Evolutionary conservation across 2,329 filamentous ascomycete species (phyloP).

Genomic region (Pseudofabraea citricarpa): DNA sequence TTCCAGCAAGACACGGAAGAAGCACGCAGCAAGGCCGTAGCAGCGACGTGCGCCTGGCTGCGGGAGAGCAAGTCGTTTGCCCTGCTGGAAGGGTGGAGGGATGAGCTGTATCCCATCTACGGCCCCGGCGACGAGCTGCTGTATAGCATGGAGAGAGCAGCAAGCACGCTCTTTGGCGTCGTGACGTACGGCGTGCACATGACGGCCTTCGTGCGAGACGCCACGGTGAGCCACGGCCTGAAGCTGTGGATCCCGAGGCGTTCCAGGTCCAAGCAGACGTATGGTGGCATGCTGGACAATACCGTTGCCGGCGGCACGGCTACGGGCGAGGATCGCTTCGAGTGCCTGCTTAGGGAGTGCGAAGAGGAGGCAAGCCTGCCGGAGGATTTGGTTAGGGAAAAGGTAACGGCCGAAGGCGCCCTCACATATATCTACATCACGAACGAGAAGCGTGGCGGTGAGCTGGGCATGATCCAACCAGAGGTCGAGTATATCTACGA

Average conservation of each 20-base stretch:
- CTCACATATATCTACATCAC: constrained; percentile 85
- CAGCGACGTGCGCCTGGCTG: constrained; percentile 60
- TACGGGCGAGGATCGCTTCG: constrained; percentile 74
- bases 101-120: constrained; percentile 78
- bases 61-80: constrained; percentile 66
- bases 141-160: constrained; percentile 73
- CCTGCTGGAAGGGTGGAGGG: constrained; percentile 72
- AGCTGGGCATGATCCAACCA: constrained; percentile 78
- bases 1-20: constrained; percentile 53
- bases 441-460: constrained; percentile 70
- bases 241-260: constrained; percentile 83
- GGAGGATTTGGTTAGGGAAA: constrained; percentile 59
- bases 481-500: constrained; percentile 93
- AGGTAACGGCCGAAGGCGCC: constrained; percentile 57
- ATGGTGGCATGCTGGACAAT: constrained; percentile 89
- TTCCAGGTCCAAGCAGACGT: constrained; percentile 75
- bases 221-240: constrained; percentile 46
- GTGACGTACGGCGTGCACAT: constrained; percentile 79
- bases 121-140: constrained; percentile 55
- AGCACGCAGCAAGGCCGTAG: constrained; percentile 54
- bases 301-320: constrained; percentile 82
- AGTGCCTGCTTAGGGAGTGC: constrained; percentile 79
- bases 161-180: constrained; percentile 68
- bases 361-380: constrained; percentile 84
- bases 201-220: constrained; percentile 61